phyloP scores from a whole-genome alignment of 495 filamentous ascomycete species.

The Talaromyces ruber region DNA sequence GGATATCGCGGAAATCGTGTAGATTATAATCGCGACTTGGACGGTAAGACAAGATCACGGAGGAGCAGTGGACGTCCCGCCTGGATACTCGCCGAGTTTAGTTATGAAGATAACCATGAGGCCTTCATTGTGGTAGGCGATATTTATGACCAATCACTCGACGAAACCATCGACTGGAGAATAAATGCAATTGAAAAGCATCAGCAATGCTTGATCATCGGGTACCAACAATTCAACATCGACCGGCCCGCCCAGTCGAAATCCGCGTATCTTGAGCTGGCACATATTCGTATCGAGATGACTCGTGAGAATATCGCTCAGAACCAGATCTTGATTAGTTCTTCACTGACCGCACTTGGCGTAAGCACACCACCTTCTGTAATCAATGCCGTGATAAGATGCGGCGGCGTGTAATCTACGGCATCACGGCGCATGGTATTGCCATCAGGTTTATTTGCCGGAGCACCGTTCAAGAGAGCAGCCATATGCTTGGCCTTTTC shows the following conservation, averaged over 20 bases:
- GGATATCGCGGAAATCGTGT: not conserved
- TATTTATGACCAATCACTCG: not conserved
- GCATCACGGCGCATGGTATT: slow-evolving; percentile 25
- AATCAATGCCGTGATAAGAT: slow-evolving; percentile 71
- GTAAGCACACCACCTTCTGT: slow-evolving; percentile 69
- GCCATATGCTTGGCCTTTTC: slow-evolving; percentile 13
- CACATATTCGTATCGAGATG: not conserved
- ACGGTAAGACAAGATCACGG: not conserved
- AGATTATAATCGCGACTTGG: not conserved
- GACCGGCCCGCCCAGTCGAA: not conserved
- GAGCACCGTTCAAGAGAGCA: slow-evolving; percentile 6
- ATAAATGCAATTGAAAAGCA: not conserved
- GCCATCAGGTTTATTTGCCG: not conserved
- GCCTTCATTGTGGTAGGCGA: not conserved
- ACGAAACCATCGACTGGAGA: not conserved
- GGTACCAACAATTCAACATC: not conserved
- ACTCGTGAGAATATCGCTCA: slow-evolving; percentile 21
- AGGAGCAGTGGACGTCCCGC: not conserved
- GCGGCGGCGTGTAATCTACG: slow-evolving; percentile 84
- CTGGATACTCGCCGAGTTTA: not conserved
- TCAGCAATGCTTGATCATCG: not conserved
- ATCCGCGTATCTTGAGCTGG: not conserved
- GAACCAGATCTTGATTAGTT: slow-evolving; percentile 72
- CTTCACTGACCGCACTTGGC: slow-evolving; percentile 68
- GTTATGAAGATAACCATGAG: not conserved